Evolutionary conservation across 768 basidiomycete species (phyloP), one percentile per base, ranked within the genome.

Genomic region (Russula sp.): DNA sequence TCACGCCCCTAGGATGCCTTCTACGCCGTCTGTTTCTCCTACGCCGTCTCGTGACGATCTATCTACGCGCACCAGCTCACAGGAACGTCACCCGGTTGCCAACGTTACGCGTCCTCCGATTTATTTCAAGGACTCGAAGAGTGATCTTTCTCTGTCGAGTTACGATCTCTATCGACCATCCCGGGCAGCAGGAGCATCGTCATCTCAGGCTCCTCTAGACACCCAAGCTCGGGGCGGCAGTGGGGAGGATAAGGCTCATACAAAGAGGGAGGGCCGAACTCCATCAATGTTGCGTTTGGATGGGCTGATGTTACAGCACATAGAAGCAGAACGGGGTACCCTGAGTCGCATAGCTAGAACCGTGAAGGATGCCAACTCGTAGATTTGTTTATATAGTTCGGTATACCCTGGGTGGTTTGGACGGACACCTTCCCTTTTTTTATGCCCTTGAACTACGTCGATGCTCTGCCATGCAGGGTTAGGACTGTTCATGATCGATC

Each of bases 261-360:
- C 34, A 62, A 70, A 69, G 39, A 75, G 73, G 56, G 75, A 78
- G 66, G 75, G 71, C 48, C 80, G 79, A 63, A 77, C 83, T 66
- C 85, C 88, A 73, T 84, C 84, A 34, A 71, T 86, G 64, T 78
- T 75, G 74, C 82, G 79, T 74, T 75, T 93, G 66, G 89, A 93
- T 71, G 91, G 89, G 65, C 81, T 94, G 84, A 75, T 94, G 57
- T 75, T 85, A 58, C 85, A 87, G 72, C 91, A 94, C 71, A 88
- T 93, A 77, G 88, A 89, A 75, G 80, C 85, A 57, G 91, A 94
- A 75, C 85, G 84, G 76, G 87, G 91, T 70, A 85, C 83, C 39
- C 79, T 94, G 69, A 87, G 82, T 76, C 79, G 84, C 75, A 91
- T 94, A 71, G 86, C 91, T 57, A 74, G 71, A 68, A 79, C 70